Percentiles rank a stretch among this genome's conserved stretches.
These are phyloP conservation scores for Thinopyrum elongatum DNA, from an alignment of 176 grass and related monocot genomes.

Conservation along the genomic window DNA sequence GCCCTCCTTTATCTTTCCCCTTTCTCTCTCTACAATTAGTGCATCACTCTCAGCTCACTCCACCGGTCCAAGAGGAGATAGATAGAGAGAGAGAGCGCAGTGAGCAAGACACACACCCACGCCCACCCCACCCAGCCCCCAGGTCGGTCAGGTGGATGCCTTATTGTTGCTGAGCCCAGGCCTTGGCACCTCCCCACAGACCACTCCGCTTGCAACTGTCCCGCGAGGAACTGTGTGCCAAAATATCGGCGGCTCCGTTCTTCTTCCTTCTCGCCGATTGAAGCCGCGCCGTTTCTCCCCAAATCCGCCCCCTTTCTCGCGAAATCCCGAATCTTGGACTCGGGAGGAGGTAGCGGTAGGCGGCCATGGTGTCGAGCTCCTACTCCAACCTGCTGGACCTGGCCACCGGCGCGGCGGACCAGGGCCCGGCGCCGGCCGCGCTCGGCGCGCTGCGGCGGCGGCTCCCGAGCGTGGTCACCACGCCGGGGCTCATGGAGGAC, in stretches of 20 bases:
- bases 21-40: background rate
- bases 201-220: background rate
- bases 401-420: constrained; percentile 72
- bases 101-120: background rate
- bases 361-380: constrained; percentile 77
- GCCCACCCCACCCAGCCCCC: background rate
- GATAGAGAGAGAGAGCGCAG: background rate
- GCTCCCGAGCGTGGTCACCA: constrained; percentile 76
- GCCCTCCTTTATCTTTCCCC: background rate
- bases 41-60: background rate
- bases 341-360: background rate
- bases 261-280: background rate
- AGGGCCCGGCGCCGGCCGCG: constrained; percentile 41
- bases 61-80: background rate
- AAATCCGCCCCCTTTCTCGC: background rate
- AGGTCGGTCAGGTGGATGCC: constrained; percentile 17
- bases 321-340: background rate
- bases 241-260: background rate
- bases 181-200: background rate
- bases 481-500: constrained; percentile 70
- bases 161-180: background rate
- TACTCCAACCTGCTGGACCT: constrained; percentile 92
- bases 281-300: background rate
- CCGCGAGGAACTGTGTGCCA: background rate
- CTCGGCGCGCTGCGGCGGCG: constrained; percentile 63